These are phyloP conservation scores for Fonsecaea nubica DNA, from an alignment of 2,329 filamentous ascomycete genomes.

Conservation along the genomic window DNA sequence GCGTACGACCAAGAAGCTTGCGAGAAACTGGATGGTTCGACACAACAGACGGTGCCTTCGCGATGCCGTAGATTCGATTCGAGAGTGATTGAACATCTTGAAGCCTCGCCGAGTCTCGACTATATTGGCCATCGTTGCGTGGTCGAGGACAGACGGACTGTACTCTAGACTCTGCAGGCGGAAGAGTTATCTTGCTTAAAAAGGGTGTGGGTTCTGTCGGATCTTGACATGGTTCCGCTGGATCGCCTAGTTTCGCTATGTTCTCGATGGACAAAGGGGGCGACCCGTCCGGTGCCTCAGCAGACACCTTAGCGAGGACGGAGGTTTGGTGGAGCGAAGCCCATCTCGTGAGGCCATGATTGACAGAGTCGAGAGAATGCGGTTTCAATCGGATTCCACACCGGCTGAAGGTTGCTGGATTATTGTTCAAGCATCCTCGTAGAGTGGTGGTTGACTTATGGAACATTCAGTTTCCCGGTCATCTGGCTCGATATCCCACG, in stretches of 20 bases:
- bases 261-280: neutral
- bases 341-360: neutral
- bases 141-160: slow-evolving; percentile 2
- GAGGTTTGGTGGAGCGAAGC: neutral
- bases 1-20: neutral
- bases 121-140: neutral
- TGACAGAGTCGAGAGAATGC: slow-evolving; percentile 4
- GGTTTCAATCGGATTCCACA: slow-evolving; percentile 6
- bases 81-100: slow-evolving; percentile 3
- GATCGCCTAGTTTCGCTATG: neutral
- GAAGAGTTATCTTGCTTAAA: neutral
- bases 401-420: slow-evolving; percentile 6
- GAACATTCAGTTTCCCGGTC: slow-evolving; percentile 37
- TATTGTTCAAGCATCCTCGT: slow-evolving; percentile 83
- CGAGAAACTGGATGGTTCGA: neutral
- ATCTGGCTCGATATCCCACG: slow-evolving; percentile 25
- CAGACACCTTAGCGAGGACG: neutral
- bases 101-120: neutral
- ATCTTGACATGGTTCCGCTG: neutral
- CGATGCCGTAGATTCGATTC: slow-evolving; percentile 5
- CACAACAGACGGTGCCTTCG: neutral
- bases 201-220: neutral
- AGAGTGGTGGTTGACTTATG: slow-evolving; percentile 78
- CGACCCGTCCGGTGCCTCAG: neutral
- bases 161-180: slow-evolving; percentile 4